Evolutionary conservation across 2,329 filamentous ascomycete genomes (phyloP).

Genomic region (Sporothrix schenckii): DNA sequence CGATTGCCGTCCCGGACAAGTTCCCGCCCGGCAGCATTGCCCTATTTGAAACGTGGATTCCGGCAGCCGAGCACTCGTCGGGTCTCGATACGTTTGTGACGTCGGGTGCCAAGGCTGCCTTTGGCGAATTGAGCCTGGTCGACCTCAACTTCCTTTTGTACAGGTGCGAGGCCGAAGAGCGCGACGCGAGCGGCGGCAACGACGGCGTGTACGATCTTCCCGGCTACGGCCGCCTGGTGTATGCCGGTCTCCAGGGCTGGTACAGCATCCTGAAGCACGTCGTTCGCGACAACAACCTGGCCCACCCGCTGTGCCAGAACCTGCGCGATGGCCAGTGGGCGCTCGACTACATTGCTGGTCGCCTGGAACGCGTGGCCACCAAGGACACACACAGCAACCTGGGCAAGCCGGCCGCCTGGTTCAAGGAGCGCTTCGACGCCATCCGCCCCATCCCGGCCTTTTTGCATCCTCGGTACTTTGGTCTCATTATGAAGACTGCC

Average conservation of each 20-base stretch:
- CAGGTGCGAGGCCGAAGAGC: conserved; percentile 84
- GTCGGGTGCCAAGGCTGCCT: conserved; percentile 76
- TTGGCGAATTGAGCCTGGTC: conserved; percentile 71
- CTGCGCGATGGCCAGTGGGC: conserved; percentile 90
- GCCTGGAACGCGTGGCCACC: conserved; percentile 72
- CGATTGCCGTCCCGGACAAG: conserved; percentile 76
- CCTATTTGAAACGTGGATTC: conserved; percentile 95
- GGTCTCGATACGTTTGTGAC: conserved; percentile 87
- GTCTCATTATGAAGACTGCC: conserved; percentile 80
- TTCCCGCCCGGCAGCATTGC: conserved; percentile 95
- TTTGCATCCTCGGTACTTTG: conserved; percentile 90
- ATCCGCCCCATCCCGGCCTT: conserved; percentile 85
- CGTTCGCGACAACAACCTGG: conserved; percentile 85
- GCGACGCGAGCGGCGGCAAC: conserved; percentile 73
- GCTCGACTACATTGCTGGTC: conserved; percentile 80
- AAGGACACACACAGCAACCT: conserved; percentile 65
- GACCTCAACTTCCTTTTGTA: conserved; percentile 94
- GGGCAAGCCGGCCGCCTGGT: conserved; percentile 70
- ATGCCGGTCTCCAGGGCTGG: conserved; percentile 97
- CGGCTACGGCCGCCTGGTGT: conserved; percentile 80
- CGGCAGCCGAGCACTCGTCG: conserved; percentile 77
- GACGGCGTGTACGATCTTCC: conserved; percentile 92
- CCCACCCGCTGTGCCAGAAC: conserved; percentile 91
- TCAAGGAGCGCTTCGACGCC: conserved; percentile 81
- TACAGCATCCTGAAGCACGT: conserved; percentile 89